Evolutionary conservation across 345 rosid species (phyloP), one percentile per base, ranked within the genome.

Genomic region (Tarenaya hassleriana): DNA sequence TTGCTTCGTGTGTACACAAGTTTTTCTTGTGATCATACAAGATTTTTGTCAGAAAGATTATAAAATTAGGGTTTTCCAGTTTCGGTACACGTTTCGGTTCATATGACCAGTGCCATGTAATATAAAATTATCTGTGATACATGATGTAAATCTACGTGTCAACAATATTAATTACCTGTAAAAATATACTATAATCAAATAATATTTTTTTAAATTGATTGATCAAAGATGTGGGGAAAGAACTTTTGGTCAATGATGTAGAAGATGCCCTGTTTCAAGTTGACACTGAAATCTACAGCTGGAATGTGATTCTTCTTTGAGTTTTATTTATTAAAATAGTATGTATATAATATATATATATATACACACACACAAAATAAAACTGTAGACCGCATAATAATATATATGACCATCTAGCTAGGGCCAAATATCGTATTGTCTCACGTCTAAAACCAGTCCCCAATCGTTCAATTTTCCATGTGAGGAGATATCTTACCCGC

Each of bases 181-280:
- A 24, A 24, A 2, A 24, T 24, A 24, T 24, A 24, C 5, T 24
- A 24, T 24, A 24, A 24, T 2, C 52, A 47, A n/a, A 7, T 41
- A 59, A 12, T 31, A 16, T 10, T 9, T 12, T 48, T 27, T 11
- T 8, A 21, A 19, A 20, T 54, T 31, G 39, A 47, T 62, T 39
- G 6, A 59, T 47, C 20, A 54, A 53, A 47, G 70, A 45, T 66
- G 65, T 66, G 61, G 56, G 61, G 61, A 47, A 54, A 60, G 66
- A 66, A 66, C 57, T 60, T 66, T 2, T 66, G 61, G 66, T 66
- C 71, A 66, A 66, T 50, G 61, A 47, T 46, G 46, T 59, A 34
- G 70, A 66, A 59, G 70, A 60, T 60, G 71, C 66, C 66, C 53
- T 66, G 61, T 66, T 54, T 66, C 42, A 13, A 34, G 69, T 66